Percentiles rank a stretch among this genome's conserved stretches.
These are phyloP conservation scores for Penicillium herquei DNA, from an alignment of 495 filamentous ascomycete species.

Conservation along the genomic window DNA sequence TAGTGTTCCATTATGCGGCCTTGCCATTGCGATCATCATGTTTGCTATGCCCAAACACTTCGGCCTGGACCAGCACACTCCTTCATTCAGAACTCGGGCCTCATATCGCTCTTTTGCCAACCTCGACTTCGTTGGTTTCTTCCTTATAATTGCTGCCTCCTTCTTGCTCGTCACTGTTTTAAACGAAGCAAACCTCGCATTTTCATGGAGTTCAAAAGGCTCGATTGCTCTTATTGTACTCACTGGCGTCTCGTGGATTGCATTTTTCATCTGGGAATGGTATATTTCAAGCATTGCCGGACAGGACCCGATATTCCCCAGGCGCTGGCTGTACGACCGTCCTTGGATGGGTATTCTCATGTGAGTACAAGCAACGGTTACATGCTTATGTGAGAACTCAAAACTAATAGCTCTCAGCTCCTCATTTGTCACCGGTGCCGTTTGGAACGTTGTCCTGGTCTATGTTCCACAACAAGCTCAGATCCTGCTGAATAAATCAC, in stretches of 20 bases:
- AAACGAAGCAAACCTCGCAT: slow-evolving; percentile 54
- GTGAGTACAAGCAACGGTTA: slow-evolving; percentile 7
- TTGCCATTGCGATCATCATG: slow-evolving; percentile 20
- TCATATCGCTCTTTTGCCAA: slow-evolving; percentile 29
- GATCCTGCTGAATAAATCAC: slow-evolving; percentile 47
- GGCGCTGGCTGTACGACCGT: slow-evolving; percentile 31
- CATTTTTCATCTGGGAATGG: slow-evolving; percentile 40
- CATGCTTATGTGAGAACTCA: neutral
- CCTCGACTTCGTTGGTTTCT: slow-evolving; percentile 57
- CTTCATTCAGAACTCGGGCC: slow-evolving; percentile 27
- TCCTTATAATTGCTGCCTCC: slow-evolving; percentile 52
- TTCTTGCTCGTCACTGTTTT: slow-evolving; percentile 57
- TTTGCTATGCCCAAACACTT: slow-evolving; percentile 30
- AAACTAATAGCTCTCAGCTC: slow-evolving; percentile 13
- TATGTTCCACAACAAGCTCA: slow-evolving; percentile 62
- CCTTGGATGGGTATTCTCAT: slow-evolving; percentile 35
- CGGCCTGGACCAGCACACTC: slow-evolving; percentile 26
- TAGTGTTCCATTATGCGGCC: slow-evolving; percentile 22
- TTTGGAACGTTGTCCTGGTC: slow-evolving; percentile 54
- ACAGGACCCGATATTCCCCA: slow-evolving; percentile 38
- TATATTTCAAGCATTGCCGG: slow-evolving; percentile 27
- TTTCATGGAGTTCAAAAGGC: slow-evolving; percentile 36
- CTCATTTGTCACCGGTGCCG: slow-evolving; percentile 45
- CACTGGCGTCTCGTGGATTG: slow-evolving; percentile 30
- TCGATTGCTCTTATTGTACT: slow-evolving; percentile 46